phyloP scores from a whole-genome alignment of 805 yeast species.

The Yarrowia divulgata region DNA sequence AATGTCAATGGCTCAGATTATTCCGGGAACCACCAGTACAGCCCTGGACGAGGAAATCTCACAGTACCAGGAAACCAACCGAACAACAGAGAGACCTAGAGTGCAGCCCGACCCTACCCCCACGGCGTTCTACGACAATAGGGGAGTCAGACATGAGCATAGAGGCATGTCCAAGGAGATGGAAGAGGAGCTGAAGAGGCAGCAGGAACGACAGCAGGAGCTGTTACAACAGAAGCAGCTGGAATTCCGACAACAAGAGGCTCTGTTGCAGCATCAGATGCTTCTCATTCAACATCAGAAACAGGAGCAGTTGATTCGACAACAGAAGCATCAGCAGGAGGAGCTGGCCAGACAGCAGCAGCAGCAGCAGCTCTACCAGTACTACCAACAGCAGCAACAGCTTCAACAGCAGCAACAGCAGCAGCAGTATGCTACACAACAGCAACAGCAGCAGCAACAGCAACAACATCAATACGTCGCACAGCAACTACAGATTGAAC shows the following conservation, averaged over 20 bases:
- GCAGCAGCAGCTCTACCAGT: neutral
- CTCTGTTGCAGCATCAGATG: constrained; percentile 4
- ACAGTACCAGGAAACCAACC: neutral
- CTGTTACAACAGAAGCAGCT: neutral
- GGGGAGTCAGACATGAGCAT: constrained; percentile 10
- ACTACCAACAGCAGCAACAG: neutral
- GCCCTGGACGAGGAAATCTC: constrained; percentile 14
- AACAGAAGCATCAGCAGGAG: neutral
- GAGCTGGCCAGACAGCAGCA: neutral
- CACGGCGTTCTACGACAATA: constrained; percentile 1
- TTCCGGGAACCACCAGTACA: neutral
- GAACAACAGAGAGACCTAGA: neutral
- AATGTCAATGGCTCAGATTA: neutral
- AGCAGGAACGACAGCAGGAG: constrained; percentile 12
- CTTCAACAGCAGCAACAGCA: neutral
- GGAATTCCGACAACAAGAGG: constrained; percentile 1
- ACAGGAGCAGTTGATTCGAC: neutral
- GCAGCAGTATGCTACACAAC: neutral
- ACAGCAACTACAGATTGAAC: neutral
- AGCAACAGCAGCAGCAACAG: constrained; percentile 6
- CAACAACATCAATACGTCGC: neutral
- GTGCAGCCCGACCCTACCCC: neutral
- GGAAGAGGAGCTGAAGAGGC: neutral
- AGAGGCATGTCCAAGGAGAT: neutral
- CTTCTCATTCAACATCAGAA: neutral